Evolutionary conservation across 2,329 filamentous ascomycete genomes (phyloP), one percentile per base, ranked within the genome.

Genomic region (Penicillium janthinellum): DNA sequence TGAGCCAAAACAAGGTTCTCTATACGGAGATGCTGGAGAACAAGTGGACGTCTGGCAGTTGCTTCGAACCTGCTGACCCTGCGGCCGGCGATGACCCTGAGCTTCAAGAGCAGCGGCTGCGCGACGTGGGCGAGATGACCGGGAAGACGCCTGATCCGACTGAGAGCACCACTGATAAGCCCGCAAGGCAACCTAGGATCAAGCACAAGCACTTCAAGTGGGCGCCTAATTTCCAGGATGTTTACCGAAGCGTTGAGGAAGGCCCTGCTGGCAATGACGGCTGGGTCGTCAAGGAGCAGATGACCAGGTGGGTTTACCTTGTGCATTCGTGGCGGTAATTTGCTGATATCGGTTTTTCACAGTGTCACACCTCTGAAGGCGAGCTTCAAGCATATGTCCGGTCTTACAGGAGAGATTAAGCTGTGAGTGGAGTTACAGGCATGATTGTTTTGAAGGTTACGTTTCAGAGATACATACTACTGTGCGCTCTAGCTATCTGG

Each of bases 171-270:
- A 45, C 41, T 31, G 73, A 73, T 65, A 65, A 68, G 73, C 42
- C 60, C 20, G 38, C 31, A 31, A 14, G 49, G 1, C 47, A 28
- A 67, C 41, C 78, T 42, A 79, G 83, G 34, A 88, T 92, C 73
- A 84, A 81, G 57, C 91, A 96, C 76, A 91, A 90, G 74, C 90
- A 96, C 77, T 98, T 97, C 82, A 96, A 94, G 78, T 98, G 95
- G 95, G 87, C 90, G 50, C 95, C 94, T 2, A 86, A 86, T 64
- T 95, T 98, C 76, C 83, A 86, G 37, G 93, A 96, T 75, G 92
- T 98, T 2, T 92, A 92, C 75, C 86, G 90, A 72, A 93, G 90
- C 66, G 92, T 97, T n/a, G 87, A 92, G 67, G 85, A 89, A 64
- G 87, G 89, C 41, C 81, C 82, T 35, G 90, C 91, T 4, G 92